Base-by-base conservation (phyloP, 2,329 filamentous ascomycete genomes). In the Cladosporium sp. region DNA sequence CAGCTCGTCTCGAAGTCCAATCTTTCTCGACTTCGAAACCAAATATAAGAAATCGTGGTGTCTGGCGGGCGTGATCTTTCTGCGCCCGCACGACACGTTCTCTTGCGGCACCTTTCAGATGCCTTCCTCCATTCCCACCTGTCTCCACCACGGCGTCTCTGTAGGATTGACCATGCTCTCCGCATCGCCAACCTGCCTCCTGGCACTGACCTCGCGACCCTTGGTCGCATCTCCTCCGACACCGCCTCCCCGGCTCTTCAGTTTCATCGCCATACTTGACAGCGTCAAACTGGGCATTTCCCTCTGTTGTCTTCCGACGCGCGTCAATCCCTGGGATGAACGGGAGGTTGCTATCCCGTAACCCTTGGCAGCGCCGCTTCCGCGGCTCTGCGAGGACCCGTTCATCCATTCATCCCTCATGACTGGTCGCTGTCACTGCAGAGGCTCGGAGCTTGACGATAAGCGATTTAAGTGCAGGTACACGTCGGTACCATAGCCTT, bases 401-500 rank as follows among this genome's bases (percentile, higher is more conserved):
- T 51, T 51, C 51, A 34, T 70, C 76, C 79, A 81, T 73, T 83
- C 83, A 76, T 87, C 88, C 84, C 88, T 91, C 88, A 87, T 92
- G 88, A 90, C 88, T 82, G 88, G 87, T 92, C 85, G 84, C 79
- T 80, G 78, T 84, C 94, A 97, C 90, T 97, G 93, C 54, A 99
- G 82, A 65, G 94, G 94, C 75, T 99, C 94, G 25, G 92, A 97
- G 38, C 91, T 96, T 65, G 91, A 96, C 43, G 92, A 96, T 25
- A 99, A 83, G 58, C 94, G 86, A 79, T 99, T 99, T 52, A 99
- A 85, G 75, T 99, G 94, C 50, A 99, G 88, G 77, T 99, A 99
- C 55, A 97, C 94, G 72, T 99, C 94, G 52, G 94, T 99, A 65
- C 94, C 94, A 75, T 99, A 99, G 90, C 94, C 94, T 81, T 99